These are phyloP conservation scores for Backusella psychrophila DNA, from an alignment of 192 early-diverging fungal species.

Conservation along the genomic window DNA sequence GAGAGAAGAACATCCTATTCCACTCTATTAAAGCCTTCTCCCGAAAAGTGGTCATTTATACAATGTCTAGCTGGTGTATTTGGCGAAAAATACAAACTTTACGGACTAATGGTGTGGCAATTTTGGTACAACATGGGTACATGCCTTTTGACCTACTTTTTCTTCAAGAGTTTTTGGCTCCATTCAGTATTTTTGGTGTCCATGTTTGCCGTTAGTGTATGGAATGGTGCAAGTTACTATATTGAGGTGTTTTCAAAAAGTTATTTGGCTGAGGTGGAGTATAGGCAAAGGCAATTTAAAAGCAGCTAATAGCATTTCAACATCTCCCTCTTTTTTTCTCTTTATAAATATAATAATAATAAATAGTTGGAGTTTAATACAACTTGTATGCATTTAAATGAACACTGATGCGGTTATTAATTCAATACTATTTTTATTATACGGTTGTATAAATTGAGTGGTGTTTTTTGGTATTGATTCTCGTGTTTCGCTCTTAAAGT, in stretches of 20 bases:
- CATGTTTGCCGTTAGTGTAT: constrained; percentile 52
- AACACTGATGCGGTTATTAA: too few relatives aligned
- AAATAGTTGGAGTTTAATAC: neutral
- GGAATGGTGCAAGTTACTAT: constrained; percentile 67
- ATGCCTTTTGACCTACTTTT: constrained; percentile 41
- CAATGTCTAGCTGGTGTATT: constrained; percentile 40
- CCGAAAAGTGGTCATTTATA: constrained; percentile 27
- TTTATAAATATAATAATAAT: neutral
- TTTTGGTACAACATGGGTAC: constrained; percentile 51
- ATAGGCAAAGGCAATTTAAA: neutral
- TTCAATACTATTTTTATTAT: too few relatives aligned
- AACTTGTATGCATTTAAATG: neutral
- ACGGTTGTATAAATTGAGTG: neutral
- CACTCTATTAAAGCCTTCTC: constrained; percentile 52
- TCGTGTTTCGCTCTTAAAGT: neutral
- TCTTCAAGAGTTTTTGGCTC: constrained; percentile 50
- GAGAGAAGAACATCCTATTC: constrained; percentile 54
- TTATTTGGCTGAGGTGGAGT: constrained; percentile 38
- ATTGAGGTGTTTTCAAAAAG: constrained; percentile 64
- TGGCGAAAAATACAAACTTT: constrained; percentile 47
- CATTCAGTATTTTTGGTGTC: constrained; percentile 52
- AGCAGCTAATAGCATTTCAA: neutral
- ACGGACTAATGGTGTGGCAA: constrained; percentile 60
- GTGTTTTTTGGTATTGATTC: neutral
- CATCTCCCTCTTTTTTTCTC: neutral